Evolutionary conservation across 225 moss, liverwort and hornwort genomes (phyloP).

Genomic region (Lunularia cruciata): DNA sequence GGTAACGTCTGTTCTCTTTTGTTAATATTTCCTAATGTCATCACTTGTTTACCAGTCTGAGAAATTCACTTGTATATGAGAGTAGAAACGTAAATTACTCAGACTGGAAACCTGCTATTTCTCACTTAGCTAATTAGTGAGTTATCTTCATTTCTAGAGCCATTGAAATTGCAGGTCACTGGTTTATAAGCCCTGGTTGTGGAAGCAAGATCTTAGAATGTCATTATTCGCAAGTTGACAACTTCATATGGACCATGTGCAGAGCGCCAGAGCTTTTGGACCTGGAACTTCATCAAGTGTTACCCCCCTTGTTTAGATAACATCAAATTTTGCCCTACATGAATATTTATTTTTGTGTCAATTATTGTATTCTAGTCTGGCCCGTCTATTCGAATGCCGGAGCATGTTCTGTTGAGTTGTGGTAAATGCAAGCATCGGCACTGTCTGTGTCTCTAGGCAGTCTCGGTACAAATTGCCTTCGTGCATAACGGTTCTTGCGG

Average conservation of each 20-base stretch:
- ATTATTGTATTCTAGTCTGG: not conserved
- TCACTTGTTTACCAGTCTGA: not conserved
- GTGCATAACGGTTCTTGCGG: too few species aligned
- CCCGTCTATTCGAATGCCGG: not conserved
- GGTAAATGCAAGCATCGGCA: not conserved
- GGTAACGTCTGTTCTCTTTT: slow-evolving; percentile 31
- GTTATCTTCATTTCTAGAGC: not conserved
- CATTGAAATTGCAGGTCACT: not conserved
- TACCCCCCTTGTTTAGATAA: slow-evolving; percentile 30
- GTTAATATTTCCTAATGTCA: not conserved
- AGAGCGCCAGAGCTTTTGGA: slow-evolving; percentile 28
- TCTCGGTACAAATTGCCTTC: too few species aligned
- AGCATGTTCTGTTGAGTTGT: not conserved
- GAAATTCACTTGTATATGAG: too few species aligned
- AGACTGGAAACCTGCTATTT: too few species aligned
- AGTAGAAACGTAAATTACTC: too few species aligned
- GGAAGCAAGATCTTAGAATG: not conserved
- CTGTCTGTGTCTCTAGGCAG: not conserved
- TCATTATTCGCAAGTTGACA: not conserved
- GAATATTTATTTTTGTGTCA: not conserved
- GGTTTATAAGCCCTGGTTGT: not conserved
- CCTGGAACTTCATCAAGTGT: slow-evolving; percentile 26
- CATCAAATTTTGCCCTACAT: not conserved
- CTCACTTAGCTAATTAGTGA: not conserved
- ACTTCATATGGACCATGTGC: not conserved